A percentile compares a stretch with the other conserved stretches of the same genome.
Conservation (phyloP, 2,329 filamentous ascomycete species). For the Verticillium isaacii region DNA sequence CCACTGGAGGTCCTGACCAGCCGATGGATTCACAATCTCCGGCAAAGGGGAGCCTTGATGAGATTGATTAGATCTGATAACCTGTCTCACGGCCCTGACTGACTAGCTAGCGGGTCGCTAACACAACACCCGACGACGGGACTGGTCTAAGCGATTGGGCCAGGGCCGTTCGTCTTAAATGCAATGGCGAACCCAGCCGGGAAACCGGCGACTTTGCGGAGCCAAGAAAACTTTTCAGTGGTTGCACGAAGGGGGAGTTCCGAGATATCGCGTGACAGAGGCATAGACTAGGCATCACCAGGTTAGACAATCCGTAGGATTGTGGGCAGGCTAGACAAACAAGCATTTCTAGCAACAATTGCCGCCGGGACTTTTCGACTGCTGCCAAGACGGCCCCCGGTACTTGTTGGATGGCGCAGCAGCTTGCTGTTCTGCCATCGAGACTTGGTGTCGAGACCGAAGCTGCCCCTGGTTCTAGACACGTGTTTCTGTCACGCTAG, state of each 20-base stretch:
- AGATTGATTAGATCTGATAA: neutral
- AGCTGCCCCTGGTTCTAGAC: too few relatives aligned
- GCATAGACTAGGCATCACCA: neutral
- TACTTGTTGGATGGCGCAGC: neutral
- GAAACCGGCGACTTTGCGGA: neutral
- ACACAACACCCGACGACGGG: neutral
- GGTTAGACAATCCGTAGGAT: neutral
- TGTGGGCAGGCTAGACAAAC: neutral
- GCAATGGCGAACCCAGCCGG: neutral
- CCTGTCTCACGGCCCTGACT: neutral
- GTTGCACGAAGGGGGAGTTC: neutral
- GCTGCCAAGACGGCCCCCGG: neutral
- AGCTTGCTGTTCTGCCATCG: neutral
- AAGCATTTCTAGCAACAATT: neutral
- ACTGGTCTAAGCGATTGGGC: neutral
- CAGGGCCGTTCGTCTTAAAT: neutral
- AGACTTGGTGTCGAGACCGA: too few relatives aligned
- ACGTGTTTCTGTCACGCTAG: too few relatives aligned
- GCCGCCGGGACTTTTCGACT: neutral
- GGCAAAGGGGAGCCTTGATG: neutral
- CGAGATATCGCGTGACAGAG: neutral
- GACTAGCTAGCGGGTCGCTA: neutral
- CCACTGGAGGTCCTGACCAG: neutral
- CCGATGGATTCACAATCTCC: neutral
- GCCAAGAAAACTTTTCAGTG: neutral